Base-by-base conservation (phyloP, 225 moss, liverwort and hornwort genomes). In the Pleurozium schreberi region DNA sequence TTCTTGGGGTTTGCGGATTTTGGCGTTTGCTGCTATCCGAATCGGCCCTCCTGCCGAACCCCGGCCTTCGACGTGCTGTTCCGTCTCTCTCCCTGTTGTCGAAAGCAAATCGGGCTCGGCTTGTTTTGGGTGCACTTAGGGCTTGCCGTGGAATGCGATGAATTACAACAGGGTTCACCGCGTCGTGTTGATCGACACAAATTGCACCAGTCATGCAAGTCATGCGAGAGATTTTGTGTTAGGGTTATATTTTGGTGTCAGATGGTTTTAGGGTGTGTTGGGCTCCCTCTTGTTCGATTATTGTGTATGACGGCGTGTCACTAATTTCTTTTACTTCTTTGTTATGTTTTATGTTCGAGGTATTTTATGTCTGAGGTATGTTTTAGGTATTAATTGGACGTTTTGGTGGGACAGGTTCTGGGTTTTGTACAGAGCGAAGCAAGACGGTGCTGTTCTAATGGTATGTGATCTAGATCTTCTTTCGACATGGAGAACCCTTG, bases 381-480 rank as follows among this genome's bases (percentile, higher is more conserved):
- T 19, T 62, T 33, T 14, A 62, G 67, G 11, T 63, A 15, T 47
- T 45, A 82, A 65, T 36, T 62, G 77, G 73, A 53, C 59, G 64
- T 78, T 20, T 53, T 82, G 49, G 36, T 63, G 58, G 75, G 61
- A 61, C 90, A 95, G 95, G 95, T 93, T 93, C 78, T 95, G 95
- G 95, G 88, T 95, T 85, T 89, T 84, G 66, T 89, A 89, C 70
- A 68, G 89, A 85, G 95, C 95, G 42, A 93, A 93, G 88, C 94
- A 95, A 91, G 95, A 95, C 84, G 94, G 94, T 70, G 81, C 94
- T 38, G 94, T 92, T 75, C 47, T 95, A 50, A 87, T 95, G 95
- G 94, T 95, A 77, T 27, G 90, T 77, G 90, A 30, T 84, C n/a
- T 77, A 8, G 19, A 30, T 65, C 60, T 74, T 80, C 45, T 87